Base-by-base conservation (phyloP, 768 basidiomycete species). In the Russula olivacea region DNA sequence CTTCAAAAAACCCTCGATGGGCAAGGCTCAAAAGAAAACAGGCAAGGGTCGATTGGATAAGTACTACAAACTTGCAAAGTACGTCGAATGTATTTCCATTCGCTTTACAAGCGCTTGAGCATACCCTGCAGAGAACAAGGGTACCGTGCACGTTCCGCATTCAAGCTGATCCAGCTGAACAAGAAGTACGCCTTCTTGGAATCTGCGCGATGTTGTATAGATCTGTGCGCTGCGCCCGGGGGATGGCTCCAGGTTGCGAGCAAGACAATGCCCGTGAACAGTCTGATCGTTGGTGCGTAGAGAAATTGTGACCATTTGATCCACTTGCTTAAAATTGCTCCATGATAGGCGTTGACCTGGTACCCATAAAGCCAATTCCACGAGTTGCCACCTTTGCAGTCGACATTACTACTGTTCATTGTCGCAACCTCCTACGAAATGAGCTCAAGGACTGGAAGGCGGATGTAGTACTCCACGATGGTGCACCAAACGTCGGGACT, bases 371-470 rank as follows among this genome's bases (percentile, higher is more conserved):
- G 75, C 92, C 96, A 34, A 93, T 99, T 59, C 97, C 94, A 56
- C 84, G 89, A 47, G 91, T 94, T 41, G 83, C 88, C 34, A 96
- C 97, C 1, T 96, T 98, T 70, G 84, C 93, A 41, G 80, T 91
- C 58, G 97, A 99, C 71, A 98, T 99, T 69, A 99, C 97, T 19
- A 97, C 93, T 4, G 75, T 86, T 1, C 85, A 89, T 56, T 99
- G 97, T 75, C 88, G 97, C 50, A 86, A 88, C 71, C 83, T 89
- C 61, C 84, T 99, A 61, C 85, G 91, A 60, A 78, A 79, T 25
- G 93, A 97, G 74, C 77, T 98, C 66, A 98, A 98, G 73, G 94
- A 98, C 73, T 99, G 97, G 97, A 96, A 94, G 76, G 97, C 97
- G 21, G 97, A 99, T 72, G 85, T 98, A 58, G 94, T 99, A 15